These are phyloP conservation scores for Lipomyces orientalis DNA, from an alignment of 805 yeast genomes.

Conservation along the genomic window DNA sequence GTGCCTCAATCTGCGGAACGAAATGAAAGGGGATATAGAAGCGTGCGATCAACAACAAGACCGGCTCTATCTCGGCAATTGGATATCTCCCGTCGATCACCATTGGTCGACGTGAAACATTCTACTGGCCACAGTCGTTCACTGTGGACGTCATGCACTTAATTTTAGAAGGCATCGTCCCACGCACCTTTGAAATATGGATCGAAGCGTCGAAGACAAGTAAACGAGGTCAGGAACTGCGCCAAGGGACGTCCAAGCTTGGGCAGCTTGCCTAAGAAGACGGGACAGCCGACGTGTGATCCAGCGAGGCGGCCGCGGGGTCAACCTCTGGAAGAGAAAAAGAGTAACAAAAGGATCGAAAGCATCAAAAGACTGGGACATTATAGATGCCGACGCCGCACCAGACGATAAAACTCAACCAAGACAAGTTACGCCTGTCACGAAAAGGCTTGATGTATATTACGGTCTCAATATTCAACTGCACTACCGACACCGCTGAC, in stretches of 20 bases:
- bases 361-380: too few relatives aligned
- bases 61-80: neutral
- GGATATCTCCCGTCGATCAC: neutral
- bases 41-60: neutral
- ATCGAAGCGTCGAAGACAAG: neutral
- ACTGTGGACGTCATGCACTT: slow-evolving; percentile 2
- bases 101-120: neutral
- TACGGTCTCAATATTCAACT: too few relatives aligned
- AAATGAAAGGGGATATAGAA: neutral
- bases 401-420: too few relatives aligned
- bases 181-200: neutral
- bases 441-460: too few relatives aligned
- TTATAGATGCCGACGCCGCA: too few relatives aligned
- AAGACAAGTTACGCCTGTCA: too few relatives aligned
- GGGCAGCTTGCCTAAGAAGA: neutral
- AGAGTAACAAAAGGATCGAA: too few relatives aligned
- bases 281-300: too few relatives aligned
- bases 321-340: too few relatives aligned
- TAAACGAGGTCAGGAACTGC: neutral
- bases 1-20: neutral
- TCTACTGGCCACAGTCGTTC: neutral
- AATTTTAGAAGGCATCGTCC: neutral
- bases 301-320: too few relatives aligned
- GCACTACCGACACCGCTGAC: too few relatives aligned
- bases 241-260: neutral